These are phyloP conservation scores for Candida methanosorbosa DNA, from an alignment of 805 yeast species.

Conservation along the genomic window DNA sequence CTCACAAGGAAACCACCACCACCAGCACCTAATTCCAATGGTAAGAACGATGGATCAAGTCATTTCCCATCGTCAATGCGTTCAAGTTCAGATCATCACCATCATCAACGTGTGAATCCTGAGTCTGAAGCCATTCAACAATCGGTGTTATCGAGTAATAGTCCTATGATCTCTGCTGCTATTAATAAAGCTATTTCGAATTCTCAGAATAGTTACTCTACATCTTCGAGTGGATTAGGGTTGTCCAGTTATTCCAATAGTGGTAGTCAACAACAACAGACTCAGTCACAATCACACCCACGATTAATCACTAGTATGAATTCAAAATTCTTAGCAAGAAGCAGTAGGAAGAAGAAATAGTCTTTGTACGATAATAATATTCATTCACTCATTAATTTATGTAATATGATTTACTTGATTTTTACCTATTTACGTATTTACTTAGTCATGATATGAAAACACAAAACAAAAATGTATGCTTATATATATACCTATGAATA, in stretches of 20 bases:
- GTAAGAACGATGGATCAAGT: conserved; percentile 2
- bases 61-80: conserved; percentile 12
- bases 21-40: conserved; percentile 1
- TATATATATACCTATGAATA: too few species aligned
- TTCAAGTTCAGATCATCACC: conserved; percentile 1
- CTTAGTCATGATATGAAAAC: too few species aligned
- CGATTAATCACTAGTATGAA: conserved; percentile 43
- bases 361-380: too few species aligned
- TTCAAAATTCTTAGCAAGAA: conserved; percentile 53
- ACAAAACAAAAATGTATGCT: too few species aligned
- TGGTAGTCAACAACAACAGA: conserved; percentile 1
- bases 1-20: conserved; percentile 11
- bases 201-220: too few species aligned
- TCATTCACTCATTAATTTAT: too few species aligned
- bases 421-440: too few species aligned
- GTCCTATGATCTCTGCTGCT: conserved; percentile 27
- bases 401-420: too few species aligned
- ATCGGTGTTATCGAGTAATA: conserved; percentile 12
- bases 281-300: conserved; percentile 4
- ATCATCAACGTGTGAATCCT: conserved; percentile 1
- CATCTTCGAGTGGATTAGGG: too few species aligned
- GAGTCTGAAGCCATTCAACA: conserved; percentile 7
- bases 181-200: conserved; percentile 22
- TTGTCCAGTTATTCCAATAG: too few species aligned
- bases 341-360: conserved; percentile 34